Evolutionary conservation across 78 protist species (phyloP).

Genomic region (Cavenderia fasciculata): DNA sequence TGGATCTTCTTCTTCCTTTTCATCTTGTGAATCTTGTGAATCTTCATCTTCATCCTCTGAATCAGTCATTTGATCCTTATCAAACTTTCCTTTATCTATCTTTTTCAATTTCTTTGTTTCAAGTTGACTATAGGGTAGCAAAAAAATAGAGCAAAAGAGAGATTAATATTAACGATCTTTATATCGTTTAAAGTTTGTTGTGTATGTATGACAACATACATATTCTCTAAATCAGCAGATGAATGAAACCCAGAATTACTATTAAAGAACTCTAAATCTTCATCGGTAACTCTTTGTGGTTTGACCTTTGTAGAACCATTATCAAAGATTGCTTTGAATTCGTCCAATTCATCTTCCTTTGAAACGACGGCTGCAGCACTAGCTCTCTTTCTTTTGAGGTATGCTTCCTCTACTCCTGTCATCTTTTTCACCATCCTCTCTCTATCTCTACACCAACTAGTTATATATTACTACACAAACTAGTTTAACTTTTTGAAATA

Average conservation of each 20-base stretch:
- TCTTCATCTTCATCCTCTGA: background rate
- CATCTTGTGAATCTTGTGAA: background rate
- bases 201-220: too few species aligned
- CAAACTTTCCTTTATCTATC: constrained; percentile 11
- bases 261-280: constrained; percentile 7
- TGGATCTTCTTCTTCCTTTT: constrained; percentile 16
- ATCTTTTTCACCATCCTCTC: background rate
- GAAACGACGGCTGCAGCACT: background rate
- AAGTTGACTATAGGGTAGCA: background rate
- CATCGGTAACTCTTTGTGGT: constrained; percentile 29
- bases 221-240: constrained; percentile 3
- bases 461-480: too few species aligned
- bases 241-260: background rate
- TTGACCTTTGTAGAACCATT: background rate
- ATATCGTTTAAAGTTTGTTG: too few species aligned
- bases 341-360: background rate
- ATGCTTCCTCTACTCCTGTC: background rate
- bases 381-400: background rate
- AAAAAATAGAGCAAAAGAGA: background rate
- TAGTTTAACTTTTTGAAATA: too few species aligned
- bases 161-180: background rate
- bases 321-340: background rate
- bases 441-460: background rate
- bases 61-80: background rate
- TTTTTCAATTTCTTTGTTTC: constrained; percentile 39